Conservation (phyloP, 495 filamentous ascomycete genomes). For the Aspergillus baeticus region DNA sequence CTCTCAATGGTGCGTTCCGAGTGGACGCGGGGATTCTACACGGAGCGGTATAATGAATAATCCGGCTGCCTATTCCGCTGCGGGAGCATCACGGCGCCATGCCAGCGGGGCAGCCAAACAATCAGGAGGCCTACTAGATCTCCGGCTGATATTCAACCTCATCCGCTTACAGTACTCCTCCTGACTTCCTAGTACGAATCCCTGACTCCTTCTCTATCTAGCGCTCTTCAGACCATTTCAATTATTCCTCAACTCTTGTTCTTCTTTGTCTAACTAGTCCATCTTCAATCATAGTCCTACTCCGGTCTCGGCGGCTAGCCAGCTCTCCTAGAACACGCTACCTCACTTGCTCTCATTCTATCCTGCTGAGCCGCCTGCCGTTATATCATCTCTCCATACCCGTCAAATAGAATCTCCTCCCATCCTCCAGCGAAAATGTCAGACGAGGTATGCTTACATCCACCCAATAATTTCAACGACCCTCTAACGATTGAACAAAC, state of each 20-base stretch:
- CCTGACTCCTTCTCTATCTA: neutral
- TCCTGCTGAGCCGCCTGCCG: neutral
- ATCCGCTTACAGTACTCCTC: neutral
- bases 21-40: conserved; percentile 17
- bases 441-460: conserved; percentile 35
- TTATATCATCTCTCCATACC: neutral
- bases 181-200: neutral
- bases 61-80: conserved; percentile 16
- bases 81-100: conserved; percentile 9
- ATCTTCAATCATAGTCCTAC: neutral
- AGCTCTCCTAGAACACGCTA: neutral
- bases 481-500: conserved; percentile 7
- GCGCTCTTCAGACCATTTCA: neutral
- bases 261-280: neutral
- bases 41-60: conserved; percentile 15
- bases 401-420: neutral
- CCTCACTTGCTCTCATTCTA: neutral
- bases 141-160: neutral
- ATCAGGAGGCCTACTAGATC: conserved; percentile 12
- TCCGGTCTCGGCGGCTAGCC: neutral
- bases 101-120: conserved; percentile 18
- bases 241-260: neutral
- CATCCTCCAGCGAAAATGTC: conserved; percentile 31
- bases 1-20: conserved; percentile 8
- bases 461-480: conserved; percentile 13